Evolutionary conservation across 768 basidiomycete species (phyloP).

Genomic region (Agrocybe praecox): DNA sequence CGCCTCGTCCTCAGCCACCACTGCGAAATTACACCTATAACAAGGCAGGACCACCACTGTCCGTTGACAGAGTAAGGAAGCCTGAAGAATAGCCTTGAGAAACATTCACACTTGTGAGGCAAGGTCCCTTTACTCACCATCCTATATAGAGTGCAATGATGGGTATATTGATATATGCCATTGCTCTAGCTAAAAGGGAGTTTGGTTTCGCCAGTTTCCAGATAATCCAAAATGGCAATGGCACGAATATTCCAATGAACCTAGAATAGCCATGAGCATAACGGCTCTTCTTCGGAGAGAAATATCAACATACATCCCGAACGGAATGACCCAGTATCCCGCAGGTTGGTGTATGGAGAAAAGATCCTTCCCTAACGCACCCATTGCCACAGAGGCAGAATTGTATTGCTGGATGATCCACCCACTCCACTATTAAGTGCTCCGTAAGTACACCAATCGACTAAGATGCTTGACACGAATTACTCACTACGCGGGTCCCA

Average conservation of each 20-base stretch:
- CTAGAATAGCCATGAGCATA: slow-evolving; percentile 9
- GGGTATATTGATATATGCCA: slow-evolving; percentile 48
- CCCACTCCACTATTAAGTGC: slow-evolving; percentile 42
- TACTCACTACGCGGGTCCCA: slow-evolving; percentile 46
- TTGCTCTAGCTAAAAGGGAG: slow-evolving; percentile 30
- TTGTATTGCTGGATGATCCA: slow-evolving; percentile 58
- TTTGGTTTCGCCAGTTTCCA: slow-evolving; percentile 37
- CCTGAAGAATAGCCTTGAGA: slow-evolving; percentile 11
- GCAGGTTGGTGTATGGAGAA: slow-evolving; percentile 50
- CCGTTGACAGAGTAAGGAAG: slow-evolving; percentile 57
- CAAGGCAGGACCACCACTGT: slow-evolving; percentile 55
- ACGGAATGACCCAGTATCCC: slow-evolving; percentile 44
- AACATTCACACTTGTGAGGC: background rate
- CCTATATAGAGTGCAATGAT: slow-evolving; percentile 43
- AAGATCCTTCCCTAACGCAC: slow-evolving; percentile 54
- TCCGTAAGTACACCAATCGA: background rate
- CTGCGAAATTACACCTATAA: slow-evolving; percentile 61
- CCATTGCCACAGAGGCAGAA: slow-evolving; percentile 57
- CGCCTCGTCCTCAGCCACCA: slow-evolving; percentile 55
- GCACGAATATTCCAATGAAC: slow-evolving; percentile 49
- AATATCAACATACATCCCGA: slow-evolving; percentile 38
- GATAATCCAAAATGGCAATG: slow-evolving; percentile 50
- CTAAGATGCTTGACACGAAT: background rate
- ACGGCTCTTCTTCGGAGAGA: background rate
- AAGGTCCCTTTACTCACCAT: slow-evolving; percentile 20